Percentiles rank a stretch among this genome's conserved stretches.
phyloP scores from a whole-genome alignment of 345 rosid genomes.

The Rubroshorea leprosula region DNA sequence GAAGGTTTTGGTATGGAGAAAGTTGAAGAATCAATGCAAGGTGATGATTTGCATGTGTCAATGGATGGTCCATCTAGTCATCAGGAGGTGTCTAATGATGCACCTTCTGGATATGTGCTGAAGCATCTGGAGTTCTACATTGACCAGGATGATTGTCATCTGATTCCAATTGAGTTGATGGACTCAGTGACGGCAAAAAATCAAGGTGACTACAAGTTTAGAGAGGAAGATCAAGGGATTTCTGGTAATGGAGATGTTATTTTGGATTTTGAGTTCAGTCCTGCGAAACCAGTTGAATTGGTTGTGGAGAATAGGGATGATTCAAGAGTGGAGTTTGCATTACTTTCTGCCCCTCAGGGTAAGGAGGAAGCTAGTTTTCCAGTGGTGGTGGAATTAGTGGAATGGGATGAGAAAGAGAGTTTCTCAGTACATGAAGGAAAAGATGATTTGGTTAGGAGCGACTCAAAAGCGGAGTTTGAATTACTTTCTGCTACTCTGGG shows the following conservation, averaged over 20 bases:
- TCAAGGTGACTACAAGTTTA: conserved; percentile 21
- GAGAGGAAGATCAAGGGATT: conserved; percentile 39
- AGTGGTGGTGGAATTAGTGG: conserved; percentile 20
- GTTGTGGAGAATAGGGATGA: conserved; percentile 22
- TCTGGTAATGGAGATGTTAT: conserved; percentile 60
- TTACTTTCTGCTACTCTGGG: conserved; percentile 24
- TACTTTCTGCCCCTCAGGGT: conserved; percentile 23
- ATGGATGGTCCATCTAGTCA: conserved; percentile 2
- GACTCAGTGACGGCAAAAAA: conserved; percentile 13
- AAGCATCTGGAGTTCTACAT: conserved; percentile 78
- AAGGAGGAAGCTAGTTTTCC: conserved; percentile 22
- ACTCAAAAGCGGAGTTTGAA: conserved; percentile 24
- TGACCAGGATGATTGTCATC: conserved; percentile 57
- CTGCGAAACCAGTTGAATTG: conserved; percentile 26
- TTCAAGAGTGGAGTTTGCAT: conserved; percentile 18
- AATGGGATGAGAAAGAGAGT: conserved; percentile 19
- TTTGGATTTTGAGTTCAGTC: conserved; percentile 47
- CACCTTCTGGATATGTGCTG: conserved; percentile 18
- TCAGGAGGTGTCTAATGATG: conserved; percentile 20
- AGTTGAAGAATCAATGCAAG: conserved; percentile 17
- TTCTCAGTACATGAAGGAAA: conserved; percentile 6
- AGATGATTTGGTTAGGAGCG: conserved; percentile 4
- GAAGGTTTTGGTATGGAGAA: conserved; percentile 37
- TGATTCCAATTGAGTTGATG: conserved; percentile 70
- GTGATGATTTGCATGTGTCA: conserved; percentile 17